Conservation (phyloP, 2,329 filamentous ascomycete genomes). For the Zymoseptoria brevis region DNA sequence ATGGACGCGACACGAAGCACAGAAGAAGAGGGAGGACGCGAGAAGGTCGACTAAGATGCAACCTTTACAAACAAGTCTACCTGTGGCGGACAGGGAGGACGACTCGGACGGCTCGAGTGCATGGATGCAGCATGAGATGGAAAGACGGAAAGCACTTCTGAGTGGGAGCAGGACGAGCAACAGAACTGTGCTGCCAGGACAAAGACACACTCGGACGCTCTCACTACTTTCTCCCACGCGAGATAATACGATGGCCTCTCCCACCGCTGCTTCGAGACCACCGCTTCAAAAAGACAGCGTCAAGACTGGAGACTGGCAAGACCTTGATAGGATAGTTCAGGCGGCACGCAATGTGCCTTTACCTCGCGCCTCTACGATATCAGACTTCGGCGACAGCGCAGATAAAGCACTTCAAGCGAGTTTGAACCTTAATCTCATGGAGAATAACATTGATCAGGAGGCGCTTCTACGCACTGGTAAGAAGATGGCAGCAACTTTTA, state of each 20-base stretch:
- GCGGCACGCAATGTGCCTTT: background rate
- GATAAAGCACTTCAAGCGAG: slow-evolving; percentile 6
- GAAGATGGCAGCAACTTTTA: slow-evolving; percentile 83
- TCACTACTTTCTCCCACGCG: slow-evolving; percentile 67
- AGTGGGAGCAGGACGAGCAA: slow-evolving; percentile 40
- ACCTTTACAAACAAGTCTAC: slow-evolving; percentile 39
- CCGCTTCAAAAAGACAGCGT: slow-evolving; percentile 23
- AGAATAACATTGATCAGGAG: slow-evolving; percentile 38
- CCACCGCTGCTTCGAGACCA: slow-evolving; percentile 2
- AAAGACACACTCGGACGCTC: slow-evolving; percentile 56
- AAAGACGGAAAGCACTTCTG: slow-evolving; percentile 63
- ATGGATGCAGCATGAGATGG: slow-evolving; percentile 54
- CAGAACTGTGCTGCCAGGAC: slow-evolving; percentile 55
- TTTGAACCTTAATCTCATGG: slow-evolving; percentile 20
- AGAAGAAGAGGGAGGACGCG: slow-evolving; percentile 64
- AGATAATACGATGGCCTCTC: slow-evolving; percentile 9
- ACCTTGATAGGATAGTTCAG: slow-evolving; percentile 2
- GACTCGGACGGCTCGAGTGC: slow-evolving; percentile 34
- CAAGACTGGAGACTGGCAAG: slow-evolving; percentile 11
- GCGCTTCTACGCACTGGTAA: slow-evolving; percentile 52
- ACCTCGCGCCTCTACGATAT: background rate
- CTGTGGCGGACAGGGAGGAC: slow-evolving; percentile 19
- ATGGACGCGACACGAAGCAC: slow-evolving; percentile 70
- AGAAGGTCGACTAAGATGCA: slow-evolving; percentile 53
- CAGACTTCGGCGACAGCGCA: background rate